Base-by-base conservation (phyloP, 1,284 basidiomycete genomes). In the Rhodotorula sp. region DNA sequence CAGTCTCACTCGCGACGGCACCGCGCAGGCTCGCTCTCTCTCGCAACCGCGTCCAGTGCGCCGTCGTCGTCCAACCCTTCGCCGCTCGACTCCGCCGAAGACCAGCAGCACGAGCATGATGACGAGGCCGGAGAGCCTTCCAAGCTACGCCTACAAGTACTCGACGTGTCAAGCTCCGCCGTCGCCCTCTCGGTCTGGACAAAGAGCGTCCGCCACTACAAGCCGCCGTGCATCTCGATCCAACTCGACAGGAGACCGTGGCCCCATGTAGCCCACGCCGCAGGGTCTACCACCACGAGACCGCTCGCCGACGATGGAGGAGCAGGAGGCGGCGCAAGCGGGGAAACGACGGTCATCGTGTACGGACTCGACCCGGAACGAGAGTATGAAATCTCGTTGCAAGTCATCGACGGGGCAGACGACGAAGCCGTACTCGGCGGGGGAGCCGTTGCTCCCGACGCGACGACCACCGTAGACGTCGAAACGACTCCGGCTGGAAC, bases 311-410 rank as follows among this genome's bases (percentile, higher is more conserved):
- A 6, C 14, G 56, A 42, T 3, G 49, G 8, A n/a, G 42, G 29
- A 37, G 44, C 5, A 3, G 66, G 37, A 20, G 46, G 33, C 2
- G 58, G 64, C n/a, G n/a, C n/a, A n/a, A n/a, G n/a, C 14, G 62
- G 56, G 2, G 73, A 73, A 30, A 75, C 70, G 30, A 75, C 74
- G 48, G 69, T 75, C 17, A 75, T 75, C 44, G 70, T 75, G 14
- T 75, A 74, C 42, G 74, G 74, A 6, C 60, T 75, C 24, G 72
- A 71, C 22, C 72, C 69, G 15, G 63, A 54, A 20, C 37, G 69
- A 4, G 69, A 75, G 30, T 75, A 75, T 62, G 74, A 75, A 54
- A 71, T 75, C 45, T 53, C 64, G 24, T 48, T 75, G 14, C 72
- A 74, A 18, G 74, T 75, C 42, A 63, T 70, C 42, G 69, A 68